phyloP scores from a whole-genome alignment of 495 filamentous ascomycete species.

The Penicillium ochrochloron region DNA sequence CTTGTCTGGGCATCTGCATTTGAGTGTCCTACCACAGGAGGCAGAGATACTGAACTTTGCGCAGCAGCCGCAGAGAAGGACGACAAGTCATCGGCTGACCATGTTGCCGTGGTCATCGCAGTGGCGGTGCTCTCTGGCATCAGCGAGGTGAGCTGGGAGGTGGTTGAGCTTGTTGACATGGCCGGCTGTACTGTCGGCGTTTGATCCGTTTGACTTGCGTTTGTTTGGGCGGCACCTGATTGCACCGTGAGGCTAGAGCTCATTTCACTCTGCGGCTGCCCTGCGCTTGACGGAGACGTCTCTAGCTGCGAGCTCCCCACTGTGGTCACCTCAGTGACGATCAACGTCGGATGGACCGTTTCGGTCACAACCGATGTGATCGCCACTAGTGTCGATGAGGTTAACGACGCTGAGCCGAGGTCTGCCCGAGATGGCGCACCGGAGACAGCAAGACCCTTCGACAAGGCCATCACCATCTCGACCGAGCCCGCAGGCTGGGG shows the following conservation, averaged over 20 bases:
- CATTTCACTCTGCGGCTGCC: not conserved
- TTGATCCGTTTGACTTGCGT: constrained; percentile 9
- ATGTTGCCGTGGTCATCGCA: not conserved
- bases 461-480: constrained; percentile 20
- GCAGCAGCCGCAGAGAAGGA: not conserved
- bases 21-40: not conserved
- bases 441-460: not conserved
- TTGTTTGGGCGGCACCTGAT: not conserved
- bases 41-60: not conserved
- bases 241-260: not conserved
- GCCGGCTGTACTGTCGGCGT: not conserved
- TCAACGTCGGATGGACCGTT: constrained; percentile 16
- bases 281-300: not conserved
- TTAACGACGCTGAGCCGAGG: not conserved
- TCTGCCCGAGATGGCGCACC: not conserved
- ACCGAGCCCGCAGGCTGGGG: constrained; percentile 16
- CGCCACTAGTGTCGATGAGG: not conserved
- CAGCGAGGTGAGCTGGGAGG: not conserved
- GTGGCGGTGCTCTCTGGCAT: not conserved
- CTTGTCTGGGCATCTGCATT: not conserved
- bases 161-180: not conserved
- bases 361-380: constrained; percentile 21
- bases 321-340: constrained; percentile 12
- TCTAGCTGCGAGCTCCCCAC: not conserved
- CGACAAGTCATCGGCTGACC: not conserved